These are phyloP conservation scores for Phytophthora chlamydospora DNA, from an alignment of 352 stramenopile species.

Conservation along the genomic window DNA sequence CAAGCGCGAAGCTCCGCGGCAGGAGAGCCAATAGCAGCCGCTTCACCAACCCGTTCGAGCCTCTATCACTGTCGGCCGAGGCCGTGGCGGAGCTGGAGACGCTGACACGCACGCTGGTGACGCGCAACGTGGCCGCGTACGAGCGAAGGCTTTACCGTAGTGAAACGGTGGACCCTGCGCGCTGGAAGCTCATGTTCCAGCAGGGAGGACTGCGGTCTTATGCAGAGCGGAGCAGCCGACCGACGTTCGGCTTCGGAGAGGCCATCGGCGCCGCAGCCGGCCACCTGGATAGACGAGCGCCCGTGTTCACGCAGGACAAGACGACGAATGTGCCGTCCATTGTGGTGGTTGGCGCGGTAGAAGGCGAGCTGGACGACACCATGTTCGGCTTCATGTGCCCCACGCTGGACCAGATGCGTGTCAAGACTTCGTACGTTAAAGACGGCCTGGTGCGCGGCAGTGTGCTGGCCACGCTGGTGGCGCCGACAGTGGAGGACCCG, in stretches of 20 bases:
- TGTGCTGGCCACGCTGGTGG: conserved; percentile 44
- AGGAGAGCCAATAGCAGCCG: conserved; percentile 14
- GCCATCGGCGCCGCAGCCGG: conserved; percentile 19
- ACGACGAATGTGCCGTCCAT: conserved; percentile 22
- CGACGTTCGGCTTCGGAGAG: conserved; percentile 13
- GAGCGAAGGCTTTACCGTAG: conserved; percentile 28
- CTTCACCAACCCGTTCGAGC: conserved; percentile 48
- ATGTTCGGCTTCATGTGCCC: conserved; percentile 39
- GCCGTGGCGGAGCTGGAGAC: conserved; percentile 28
- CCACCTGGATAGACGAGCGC: conserved; percentile 15
- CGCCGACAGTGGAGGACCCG: conserved; percentile 38
- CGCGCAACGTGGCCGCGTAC: conserved; percentile 41
- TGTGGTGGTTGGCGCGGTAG: conserved; percentile 39
- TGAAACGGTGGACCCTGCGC: conserved; percentile 27
- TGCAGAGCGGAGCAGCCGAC: conserved; percentile 23
- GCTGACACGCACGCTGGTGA: conserved; percentile 36
- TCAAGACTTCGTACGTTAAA: conserved; percentile 52
- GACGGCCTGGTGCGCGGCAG: conserved; percentile 40
- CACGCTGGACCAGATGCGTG: conserved; percentile 42
- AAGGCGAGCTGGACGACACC: conserved; percentile 49
- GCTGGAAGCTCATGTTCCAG: conserved; percentile 44
- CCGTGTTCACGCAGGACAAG: conserved; percentile 15
- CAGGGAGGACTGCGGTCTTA: conserved; percentile 38
- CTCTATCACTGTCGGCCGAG: conserved; percentile 29
- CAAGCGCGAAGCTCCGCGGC: background rate